These are phyloP conservation scores for Trichoderma orchidacearum DNA, from an alignment of 495 filamentous ascomycete species.

Conservation along the genomic window DNA sequence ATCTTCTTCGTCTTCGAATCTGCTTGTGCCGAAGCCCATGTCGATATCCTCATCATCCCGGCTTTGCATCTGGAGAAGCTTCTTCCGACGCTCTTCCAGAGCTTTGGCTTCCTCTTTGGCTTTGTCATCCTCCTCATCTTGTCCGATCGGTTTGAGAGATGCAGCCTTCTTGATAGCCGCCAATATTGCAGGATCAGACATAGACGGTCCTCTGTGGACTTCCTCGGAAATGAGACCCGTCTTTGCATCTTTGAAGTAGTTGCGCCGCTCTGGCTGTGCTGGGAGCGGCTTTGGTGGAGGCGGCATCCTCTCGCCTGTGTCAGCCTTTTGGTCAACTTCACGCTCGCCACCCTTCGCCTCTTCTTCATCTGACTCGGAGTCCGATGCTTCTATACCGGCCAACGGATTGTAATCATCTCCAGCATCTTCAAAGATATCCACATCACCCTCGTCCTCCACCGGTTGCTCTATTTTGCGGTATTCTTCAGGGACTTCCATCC, in stretches of 20 bases:
- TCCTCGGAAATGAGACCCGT: constrained; percentile 23
- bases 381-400: constrained; percentile 40
- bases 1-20: constrained; percentile 71
- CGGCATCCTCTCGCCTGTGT: constrained; percentile 17
- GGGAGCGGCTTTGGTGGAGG: constrained; percentile 23
- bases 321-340: constrained; percentile 4
- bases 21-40: constrained; percentile 78
- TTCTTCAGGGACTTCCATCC: constrained; percentile 63
- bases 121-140: constrained; percentile 27
- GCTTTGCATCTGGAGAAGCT: constrained; percentile 61
- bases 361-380: constrained; percentile 31
- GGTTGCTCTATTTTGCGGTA: constrained; percentile 27
- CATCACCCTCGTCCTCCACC: constrained; percentile 45
- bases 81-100: constrained; percentile 50
- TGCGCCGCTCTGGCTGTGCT: constrained; percentile 19
- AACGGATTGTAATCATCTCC: constrained; percentile 84
- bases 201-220: constrained; percentile 35
- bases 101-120: constrained; percentile 24
- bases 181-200: constrained; percentile 65
- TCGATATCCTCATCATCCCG: constrained; percentile 89
- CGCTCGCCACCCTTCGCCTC: constrained; percentile 6
- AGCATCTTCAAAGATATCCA: constrained; percentile 76
- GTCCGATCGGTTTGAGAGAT: constrained; percentile 41
- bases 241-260: constrained; percentile 49
- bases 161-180: constrained; percentile 80